These are phyloP conservation scores for Neurospora sp. DNA, from an alignment of 495 filamentous ascomycete genomes.

Conservation along the genomic window DNA sequence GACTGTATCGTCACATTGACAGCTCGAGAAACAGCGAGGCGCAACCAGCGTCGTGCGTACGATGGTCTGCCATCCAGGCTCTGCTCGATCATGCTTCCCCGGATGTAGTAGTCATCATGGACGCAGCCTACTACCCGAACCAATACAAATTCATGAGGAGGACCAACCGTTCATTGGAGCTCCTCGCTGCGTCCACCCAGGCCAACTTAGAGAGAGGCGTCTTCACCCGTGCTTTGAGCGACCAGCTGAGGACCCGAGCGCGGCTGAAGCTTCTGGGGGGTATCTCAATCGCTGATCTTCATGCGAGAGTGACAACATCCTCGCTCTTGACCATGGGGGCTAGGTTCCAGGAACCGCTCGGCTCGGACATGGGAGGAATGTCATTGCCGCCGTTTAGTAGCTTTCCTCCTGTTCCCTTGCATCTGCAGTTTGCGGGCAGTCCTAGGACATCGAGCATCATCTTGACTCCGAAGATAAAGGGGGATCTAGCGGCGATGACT, in stretches of 20 bases:
- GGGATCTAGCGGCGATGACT: neutral
- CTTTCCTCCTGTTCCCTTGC: conserved; percentile 25
- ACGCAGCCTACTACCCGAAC: conserved; percentile 38
- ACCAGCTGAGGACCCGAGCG: conserved; percentile 31
- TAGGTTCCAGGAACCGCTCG: conserved; percentile 18
- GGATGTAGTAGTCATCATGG: conserved; percentile 41
- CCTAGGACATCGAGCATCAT: conserved; percentile 36
- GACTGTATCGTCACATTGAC: neutral
- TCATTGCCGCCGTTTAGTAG: neutral
- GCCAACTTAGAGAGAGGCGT: conserved; percentile 34
- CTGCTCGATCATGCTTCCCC: conserved; percentile 34
- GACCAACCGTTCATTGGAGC: conserved; percentile 23
- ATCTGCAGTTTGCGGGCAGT: conserved; percentile 36
- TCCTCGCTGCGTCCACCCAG: conserved; percentile 37
- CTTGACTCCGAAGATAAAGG: conserved; percentile 20
- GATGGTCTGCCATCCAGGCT: conserved; percentile 38
- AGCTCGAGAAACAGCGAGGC: conserved; percentile 32
- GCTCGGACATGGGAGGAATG: neutral
- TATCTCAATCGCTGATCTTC: conserved; percentile 37
- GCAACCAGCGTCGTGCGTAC: conserved; percentile 24
- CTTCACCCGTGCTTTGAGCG: conserved; percentile 33
- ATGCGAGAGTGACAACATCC: conserved; percentile 20
- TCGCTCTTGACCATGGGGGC: conserved; percentile 8
- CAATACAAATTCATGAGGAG: neutral
- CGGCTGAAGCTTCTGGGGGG: conserved; percentile 25